phyloP scores from a whole-genome alignment of 2,329 filamentous ascomycete genomes.

The Aureobasidium subglaciale region DNA sequence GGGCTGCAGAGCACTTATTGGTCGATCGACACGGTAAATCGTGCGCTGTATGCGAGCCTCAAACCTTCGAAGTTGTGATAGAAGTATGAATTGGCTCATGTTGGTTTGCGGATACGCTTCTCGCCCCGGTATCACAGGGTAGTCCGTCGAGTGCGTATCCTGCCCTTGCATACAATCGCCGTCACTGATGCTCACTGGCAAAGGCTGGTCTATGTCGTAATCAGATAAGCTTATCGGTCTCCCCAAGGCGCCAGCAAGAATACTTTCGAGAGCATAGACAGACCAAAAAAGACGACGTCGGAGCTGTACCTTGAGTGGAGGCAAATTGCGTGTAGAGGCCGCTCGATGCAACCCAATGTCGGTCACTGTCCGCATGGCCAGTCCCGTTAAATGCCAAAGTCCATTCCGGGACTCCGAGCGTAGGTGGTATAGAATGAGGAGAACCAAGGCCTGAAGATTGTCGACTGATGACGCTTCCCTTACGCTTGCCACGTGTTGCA shows the following conservation, averaged over 20 bases:
- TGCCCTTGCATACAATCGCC: not conserved
- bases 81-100: not conserved
- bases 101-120: not conserved
- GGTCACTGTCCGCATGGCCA: not conserved
- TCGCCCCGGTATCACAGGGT: not conserved
- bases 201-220: not conserved
- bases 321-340: not conserved
- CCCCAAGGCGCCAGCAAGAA: not conserved
- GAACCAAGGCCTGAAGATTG: not conserved
- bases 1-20: not conserved
- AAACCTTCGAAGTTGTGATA: not conserved
- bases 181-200: not conserved
- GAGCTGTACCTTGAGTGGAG: not conserved
- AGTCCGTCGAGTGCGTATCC: not conserved
- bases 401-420: not conserved
- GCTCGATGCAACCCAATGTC: not conserved
- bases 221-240: not conserved
- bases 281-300: conserved; percentile 2
- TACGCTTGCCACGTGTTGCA: not conserved
- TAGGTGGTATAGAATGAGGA: not conserved
- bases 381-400: not conserved
- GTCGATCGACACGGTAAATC: not conserved
- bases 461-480: not conserved
- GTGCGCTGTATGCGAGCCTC: conserved; percentile 6
- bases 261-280: not conserved